phyloP scores from a whole-genome alignment of 2,329 filamentous ascomycete species.

The Magnaporthiopsis incrustans region DNA sequence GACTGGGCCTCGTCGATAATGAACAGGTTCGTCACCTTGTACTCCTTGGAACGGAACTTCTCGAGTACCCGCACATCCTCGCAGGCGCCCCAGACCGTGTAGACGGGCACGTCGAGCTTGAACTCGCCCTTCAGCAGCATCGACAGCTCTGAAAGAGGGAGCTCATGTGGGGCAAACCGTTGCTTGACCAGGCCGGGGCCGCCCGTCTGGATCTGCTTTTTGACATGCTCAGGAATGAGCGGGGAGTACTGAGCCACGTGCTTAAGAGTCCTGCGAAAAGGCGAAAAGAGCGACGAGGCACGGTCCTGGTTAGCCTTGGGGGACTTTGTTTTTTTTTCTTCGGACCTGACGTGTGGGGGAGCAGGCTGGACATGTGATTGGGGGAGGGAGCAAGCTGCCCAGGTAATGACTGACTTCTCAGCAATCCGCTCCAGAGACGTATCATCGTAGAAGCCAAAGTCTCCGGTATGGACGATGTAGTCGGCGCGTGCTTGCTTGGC shows the following conservation, averaged over 20 bases:
- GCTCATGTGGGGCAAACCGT: slow-evolving; percentile 70
- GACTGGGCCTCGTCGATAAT: slow-evolving; percentile 98
- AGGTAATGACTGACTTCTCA: slow-evolving; percentile 66
- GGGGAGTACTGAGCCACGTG: slow-evolving; percentile 98
- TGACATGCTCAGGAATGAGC: slow-evolving; percentile 70
- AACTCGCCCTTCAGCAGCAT: slow-evolving; percentile 81
- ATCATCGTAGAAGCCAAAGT: slow-evolving; percentile 98
- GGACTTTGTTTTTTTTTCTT: not conserved
- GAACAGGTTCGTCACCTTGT: slow-evolving; percentile 94
- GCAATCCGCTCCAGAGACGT: slow-evolving; percentile 93
- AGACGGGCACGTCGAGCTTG: slow-evolving; percentile 91
- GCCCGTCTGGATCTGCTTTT: slow-evolving; percentile 54
- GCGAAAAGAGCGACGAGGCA: slow-evolving; percentile 12
- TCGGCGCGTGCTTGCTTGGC: slow-evolving; percentile 91
- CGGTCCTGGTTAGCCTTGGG: not conserved
- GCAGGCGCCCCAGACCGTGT: slow-evolving; percentile 98
- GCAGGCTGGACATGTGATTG: not conserved
- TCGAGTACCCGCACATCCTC: slow-evolving; percentile 96
- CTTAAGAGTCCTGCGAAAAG: slow-evolving; percentile 69
- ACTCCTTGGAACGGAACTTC: slow-evolving; percentile 94
- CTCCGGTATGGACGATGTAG: slow-evolving; percentile 97
- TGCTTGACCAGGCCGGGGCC: slow-evolving; percentile 76
- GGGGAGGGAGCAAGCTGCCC: no score
- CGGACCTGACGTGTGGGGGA: not conserved
- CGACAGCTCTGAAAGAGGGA: slow-evolving; percentile 87